Percentiles rank a stretch among this genome's conserved stretches.
These are phyloP conservation scores for Blastomyces percursus DNA, from an alignment of 2,329 filamentous ascomycete genomes.

Conservation along the genomic window DNA sequence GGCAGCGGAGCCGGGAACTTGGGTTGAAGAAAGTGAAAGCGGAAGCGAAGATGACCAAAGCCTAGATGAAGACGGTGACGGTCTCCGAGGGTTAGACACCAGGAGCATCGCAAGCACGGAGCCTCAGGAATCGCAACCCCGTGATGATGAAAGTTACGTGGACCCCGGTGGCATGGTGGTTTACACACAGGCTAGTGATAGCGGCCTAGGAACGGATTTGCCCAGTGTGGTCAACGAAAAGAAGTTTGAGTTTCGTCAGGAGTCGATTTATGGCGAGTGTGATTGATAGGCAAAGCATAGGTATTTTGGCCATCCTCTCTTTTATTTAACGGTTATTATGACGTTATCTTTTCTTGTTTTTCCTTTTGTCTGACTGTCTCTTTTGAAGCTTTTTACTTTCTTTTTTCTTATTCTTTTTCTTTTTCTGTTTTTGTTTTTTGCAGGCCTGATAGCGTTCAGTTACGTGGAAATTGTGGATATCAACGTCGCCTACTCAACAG, in stretches of 20 bases:
- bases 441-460: neutral
- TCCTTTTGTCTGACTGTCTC: neutral
- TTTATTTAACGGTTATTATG: constrained; percentile 1
- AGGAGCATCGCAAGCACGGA: neutral
- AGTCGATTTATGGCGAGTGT: constrained; percentile 8
- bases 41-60: constrained; percentile 7
- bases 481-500: neutral
- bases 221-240: constrained; percentile 15
- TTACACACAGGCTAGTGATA: constrained; percentile 20
- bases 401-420: neutral
- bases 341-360: constrained; percentile 4
- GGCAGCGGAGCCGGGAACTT: constrained; percentile 20
- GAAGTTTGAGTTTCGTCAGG: constrained; percentile 8
- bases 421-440: neutral
- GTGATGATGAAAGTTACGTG: constrained; percentile 12
- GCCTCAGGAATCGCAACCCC: neutral
- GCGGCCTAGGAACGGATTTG: constrained; percentile 22
- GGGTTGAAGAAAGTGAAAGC: constrained; percentile 16
- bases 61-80: neutral
- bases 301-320: neutral
- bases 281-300: constrained; percentile 1
- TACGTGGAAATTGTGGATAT: constrained; percentile 3
- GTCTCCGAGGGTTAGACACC: neutral
- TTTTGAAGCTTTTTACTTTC: neutral
- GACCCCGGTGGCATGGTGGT: constrained; percentile 15